Conservation (phyloP, 208 protist genomes). For the Porcisia deanei region DNA sequence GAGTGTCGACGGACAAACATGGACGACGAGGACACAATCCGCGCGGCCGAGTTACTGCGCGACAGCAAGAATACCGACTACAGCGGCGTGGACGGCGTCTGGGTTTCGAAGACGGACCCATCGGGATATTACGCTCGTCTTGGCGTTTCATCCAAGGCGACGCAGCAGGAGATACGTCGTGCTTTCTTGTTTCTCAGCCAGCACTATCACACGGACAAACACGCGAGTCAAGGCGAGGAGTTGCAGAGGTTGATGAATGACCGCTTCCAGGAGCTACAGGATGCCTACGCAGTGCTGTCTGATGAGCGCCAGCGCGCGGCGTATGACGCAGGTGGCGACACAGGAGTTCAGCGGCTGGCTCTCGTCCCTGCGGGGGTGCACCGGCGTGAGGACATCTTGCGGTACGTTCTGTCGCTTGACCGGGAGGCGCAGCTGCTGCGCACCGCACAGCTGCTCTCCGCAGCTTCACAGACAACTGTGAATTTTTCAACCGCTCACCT, state of each 20-base stretch:
- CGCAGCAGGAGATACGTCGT: constrained; percentile 65
- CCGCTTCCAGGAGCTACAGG: constrained; percentile 78
- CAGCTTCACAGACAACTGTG: constrained; percentile 45
- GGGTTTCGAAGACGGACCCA: constrained; percentile 32
- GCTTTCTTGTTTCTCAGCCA: constrained; percentile 81
- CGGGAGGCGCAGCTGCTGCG: constrained; percentile 56
- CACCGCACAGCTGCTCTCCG: constrained; percentile 61
- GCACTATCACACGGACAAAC: constrained; percentile 89
- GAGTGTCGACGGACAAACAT: background rate
- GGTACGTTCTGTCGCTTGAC: constrained; percentile 65
- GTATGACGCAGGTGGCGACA: constrained; percentile 68
- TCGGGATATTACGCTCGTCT: constrained; percentile 83
- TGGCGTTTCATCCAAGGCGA: constrained; percentile 49
- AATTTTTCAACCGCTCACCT: constrained; percentile 65
- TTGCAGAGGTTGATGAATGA: constrained; percentile 71
- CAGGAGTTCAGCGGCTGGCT: constrained; percentile 48
- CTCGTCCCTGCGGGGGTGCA: constrained; percentile 56
- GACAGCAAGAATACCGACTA: constrained; percentile 24
- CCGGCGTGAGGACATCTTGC: constrained; percentile 49
- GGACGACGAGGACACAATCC: constrained; percentile 28
- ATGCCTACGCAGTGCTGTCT: constrained; percentile 80
- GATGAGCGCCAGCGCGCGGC: constrained; percentile 72
- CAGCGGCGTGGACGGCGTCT: background rate
- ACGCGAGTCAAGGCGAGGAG: constrained; percentile 38
- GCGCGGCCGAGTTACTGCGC: constrained; percentile 23